Conservation (phyloP, 768 basidiomycete species). For the Aureoboletus auriporus region DNA sequence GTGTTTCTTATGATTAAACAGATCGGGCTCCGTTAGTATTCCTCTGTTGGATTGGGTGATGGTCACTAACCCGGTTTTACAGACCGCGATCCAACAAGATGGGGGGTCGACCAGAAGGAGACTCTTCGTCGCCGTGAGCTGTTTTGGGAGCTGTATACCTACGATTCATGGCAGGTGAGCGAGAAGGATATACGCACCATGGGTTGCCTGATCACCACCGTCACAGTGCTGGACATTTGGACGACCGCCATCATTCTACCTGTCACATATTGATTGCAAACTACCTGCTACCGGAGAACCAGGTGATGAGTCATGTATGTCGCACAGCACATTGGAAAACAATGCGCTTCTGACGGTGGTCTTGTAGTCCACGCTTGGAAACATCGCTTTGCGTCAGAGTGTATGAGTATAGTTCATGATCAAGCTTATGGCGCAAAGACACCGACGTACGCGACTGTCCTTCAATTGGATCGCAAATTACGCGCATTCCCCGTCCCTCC, state of each 20-base stretch:
- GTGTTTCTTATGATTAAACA: slow-evolving; percentile 23
- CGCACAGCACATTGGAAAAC: neutral
- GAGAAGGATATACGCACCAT: neutral
- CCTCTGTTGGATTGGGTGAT: neutral
- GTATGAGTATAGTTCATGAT: slow-evolving; percentile 65
- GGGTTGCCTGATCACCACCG: slow-evolving; percentile 25
- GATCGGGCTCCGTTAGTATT: slow-evolving; percentile 66
- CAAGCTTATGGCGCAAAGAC: slow-evolving; percentile 70
- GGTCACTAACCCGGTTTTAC: slow-evolving; percentile 5
- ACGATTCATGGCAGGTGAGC: slow-evolving; percentile 33
- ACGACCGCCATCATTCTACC: slow-evolving; percentile 64
- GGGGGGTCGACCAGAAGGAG: slow-evolving; percentile 54
- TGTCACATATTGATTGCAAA: slow-evolving; percentile 64
- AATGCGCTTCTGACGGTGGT: neutral
- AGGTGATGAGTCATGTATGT: slow-evolving; percentile 56
- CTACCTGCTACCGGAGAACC: slow-evolving; percentile 49
- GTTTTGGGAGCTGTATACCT: slow-evolving; percentile 57
- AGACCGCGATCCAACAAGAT: slow-evolving; percentile 71
- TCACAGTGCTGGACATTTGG: slow-evolving; percentile 68
- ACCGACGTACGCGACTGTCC: slow-evolving; percentile 61
- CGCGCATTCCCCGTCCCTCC: slow-evolving; percentile 65
- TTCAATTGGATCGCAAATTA: slow-evolving; percentile 65
- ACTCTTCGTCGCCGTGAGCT: slow-evolving; percentile 60
- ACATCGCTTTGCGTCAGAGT: slow-evolving; percentile 63
- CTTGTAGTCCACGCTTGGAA: slow-evolving; percentile 63